A percentile compares a stretch with the other conserved stretches of the same genome.
Conservation (phyloP, 1,139 yeast species). For the Hyphopichia burtonii region DNA sequence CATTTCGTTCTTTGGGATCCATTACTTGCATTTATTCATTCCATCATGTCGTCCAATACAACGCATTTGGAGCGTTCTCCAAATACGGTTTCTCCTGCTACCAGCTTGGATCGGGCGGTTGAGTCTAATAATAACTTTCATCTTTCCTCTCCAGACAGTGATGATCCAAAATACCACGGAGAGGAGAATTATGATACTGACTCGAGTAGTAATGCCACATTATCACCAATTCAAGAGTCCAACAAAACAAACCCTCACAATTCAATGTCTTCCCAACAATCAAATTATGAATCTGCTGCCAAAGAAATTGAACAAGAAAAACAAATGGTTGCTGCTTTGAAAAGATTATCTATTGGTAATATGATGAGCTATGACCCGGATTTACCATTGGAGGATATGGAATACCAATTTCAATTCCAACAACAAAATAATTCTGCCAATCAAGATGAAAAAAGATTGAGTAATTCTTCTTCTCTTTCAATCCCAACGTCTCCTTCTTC, state of each 20-base stretch:
- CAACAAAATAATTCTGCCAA: slow-evolving; percentile 10
- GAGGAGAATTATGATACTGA: not conserved
- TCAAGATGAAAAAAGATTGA: slow-evolving; percentile 9
- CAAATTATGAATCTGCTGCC: slow-evolving; percentile 40
- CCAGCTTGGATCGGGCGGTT: not conserved
- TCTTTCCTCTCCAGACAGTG: not conserved
- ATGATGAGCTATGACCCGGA: slow-evolving; percentile 57
- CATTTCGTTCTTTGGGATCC: too few relatives aligned
- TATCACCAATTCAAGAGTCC: not conserved
- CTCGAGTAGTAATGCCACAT: not conserved
- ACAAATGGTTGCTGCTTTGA: slow-evolving; percentile 58
- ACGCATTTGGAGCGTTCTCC: not conserved
- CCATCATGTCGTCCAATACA: not conserved
- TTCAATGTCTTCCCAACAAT: not conserved
- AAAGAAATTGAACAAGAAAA: slow-evolving; percentile 55
- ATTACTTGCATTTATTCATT: not conserved
- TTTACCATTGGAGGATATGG: slow-evolving; percentile 46
- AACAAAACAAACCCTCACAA: not conserved
- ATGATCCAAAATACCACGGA: not conserved
- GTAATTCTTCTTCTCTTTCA: slow-evolving; percentile 2
- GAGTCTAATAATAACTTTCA: not conserved
- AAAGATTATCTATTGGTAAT: slow-evolving; percentile 55
- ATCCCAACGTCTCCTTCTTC: slow-evolving; percentile 4
- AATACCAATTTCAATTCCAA: slow-evolving; percentile 28
- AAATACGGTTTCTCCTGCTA: not conserved